phyloP scores from a whole-genome alignment of 192 early-diverging fungal genomes.

The Haplosporangium gracile region DNA sequence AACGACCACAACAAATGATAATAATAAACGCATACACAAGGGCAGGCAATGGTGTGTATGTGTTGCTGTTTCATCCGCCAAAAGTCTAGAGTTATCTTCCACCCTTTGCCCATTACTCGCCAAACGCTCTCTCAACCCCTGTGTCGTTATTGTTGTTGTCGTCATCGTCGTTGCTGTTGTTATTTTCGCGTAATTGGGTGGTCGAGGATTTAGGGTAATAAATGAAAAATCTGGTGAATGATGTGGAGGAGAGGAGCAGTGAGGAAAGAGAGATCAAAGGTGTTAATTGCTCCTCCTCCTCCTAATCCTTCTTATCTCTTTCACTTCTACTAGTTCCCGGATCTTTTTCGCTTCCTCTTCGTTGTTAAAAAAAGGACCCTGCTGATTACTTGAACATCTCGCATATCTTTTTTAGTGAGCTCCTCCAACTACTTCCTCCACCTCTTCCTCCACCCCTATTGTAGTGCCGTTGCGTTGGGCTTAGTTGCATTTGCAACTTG shows the following conservation, averaged over 20 bases:
- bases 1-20: not conserved
- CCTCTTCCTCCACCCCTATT: too few relatives aligned
- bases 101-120: not conserved
- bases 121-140: not conserved
- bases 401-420: constrained; percentile 3
- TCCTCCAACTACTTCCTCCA: not conserved
- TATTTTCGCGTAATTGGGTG: not conserved
- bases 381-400: constrained; percentile 5
- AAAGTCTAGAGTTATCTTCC: not conserved
- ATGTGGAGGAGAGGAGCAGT: not conserved
- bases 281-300: not conserved
- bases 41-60: not conserved
- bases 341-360: not conserved
- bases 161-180: not conserved
- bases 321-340: not conserved
- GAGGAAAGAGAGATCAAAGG: not conserved
- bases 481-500: too few relatives aligned
- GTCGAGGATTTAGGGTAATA: not conserved
- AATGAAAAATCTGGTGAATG: not conserved
- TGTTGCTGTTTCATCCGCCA: not conserved
- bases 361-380: not conserved
- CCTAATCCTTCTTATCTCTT: not conserved
- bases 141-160: not conserved
- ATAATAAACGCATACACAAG: not conserved
- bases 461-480: too few relatives aligned